Evolutionary conservation across 352 stramenopile species (phyloP).

Genomic region (Pythium biforme): DNA sequence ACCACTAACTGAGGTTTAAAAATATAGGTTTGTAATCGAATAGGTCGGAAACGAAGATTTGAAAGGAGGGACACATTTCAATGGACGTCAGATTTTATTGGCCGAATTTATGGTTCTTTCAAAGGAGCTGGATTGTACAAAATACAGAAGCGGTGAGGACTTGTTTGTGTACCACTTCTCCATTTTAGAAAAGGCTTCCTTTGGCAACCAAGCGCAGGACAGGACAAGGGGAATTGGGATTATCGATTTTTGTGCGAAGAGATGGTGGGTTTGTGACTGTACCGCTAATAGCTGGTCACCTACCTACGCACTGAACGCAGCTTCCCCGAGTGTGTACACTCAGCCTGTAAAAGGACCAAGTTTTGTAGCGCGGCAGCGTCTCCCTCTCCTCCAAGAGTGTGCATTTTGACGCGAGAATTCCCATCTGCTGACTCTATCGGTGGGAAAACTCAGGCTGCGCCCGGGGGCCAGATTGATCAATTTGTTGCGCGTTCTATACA

Average conservation of each 20-base stretch:
- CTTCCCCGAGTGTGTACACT: not conserved
- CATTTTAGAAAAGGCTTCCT: not conserved
- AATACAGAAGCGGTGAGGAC: too few species aligned
- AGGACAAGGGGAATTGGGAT: not conserved
- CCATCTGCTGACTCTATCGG: not conserved
- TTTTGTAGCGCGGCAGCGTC: not conserved
- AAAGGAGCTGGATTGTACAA: too few species aligned
- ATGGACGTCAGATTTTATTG: too few species aligned
- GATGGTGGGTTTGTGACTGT: too few species aligned
- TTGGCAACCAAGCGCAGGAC: not conserved
- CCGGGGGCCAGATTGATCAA: constrained; percentile 10
- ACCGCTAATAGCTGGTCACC: not conserved
- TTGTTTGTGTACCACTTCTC: too few species aligned
- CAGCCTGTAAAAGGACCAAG: not conserved
- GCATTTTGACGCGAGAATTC: not conserved
- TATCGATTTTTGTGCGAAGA: not conserved
- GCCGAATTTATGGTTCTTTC: too few species aligned
- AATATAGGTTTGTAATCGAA: too few species aligned
- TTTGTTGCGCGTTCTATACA: constrained; percentile 5
- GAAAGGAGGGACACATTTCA: too few species aligned
- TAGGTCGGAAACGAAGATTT: too few species aligned
- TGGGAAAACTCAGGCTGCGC: constrained; percentile 9
- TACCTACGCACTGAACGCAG: not conserved
- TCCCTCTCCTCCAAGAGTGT: not conserved
- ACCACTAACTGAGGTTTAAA: too few species aligned